phyloP scores from a whole-genome alignment of 1,139 yeast genomes.

The Yamadazyma trypodendri region DNA sequence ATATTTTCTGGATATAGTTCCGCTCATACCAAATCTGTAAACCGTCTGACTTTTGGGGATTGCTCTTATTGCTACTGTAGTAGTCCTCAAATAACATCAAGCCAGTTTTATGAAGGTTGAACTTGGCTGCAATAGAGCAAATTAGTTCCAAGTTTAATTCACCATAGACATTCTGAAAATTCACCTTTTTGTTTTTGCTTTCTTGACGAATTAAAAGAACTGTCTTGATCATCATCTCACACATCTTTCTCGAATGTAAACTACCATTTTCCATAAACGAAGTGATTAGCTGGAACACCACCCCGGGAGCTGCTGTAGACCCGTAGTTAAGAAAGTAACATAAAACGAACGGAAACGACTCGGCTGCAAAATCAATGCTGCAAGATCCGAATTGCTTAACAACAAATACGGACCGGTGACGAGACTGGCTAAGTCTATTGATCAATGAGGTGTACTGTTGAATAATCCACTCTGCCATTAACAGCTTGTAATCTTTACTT shows the following conservation, averaged over 20 bases:
- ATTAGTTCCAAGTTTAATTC: slow-evolving; percentile 30
- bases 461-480: not conserved
- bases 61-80: not conserved
- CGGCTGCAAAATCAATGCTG: not conserved
- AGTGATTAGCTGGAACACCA: slow-evolving; percentile 4
- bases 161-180: slow-evolving; percentile 35
- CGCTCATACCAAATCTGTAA: slow-evolving; percentile 15
- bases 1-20: slow-evolving; percentile 34
- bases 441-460: not conserved
- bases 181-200: slow-evolving; percentile 26
- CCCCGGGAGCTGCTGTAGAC: not conserved
- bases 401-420: not conserved
- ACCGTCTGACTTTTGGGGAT: not conserved
- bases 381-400: slow-evolving; percentile 1
- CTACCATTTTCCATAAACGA: slow-evolving; percentile 3
- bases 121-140: slow-evolving; percentile 34
- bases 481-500: not conserved
- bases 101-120: slow-evolving; percentile 45
- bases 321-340: slow-evolving; percentile 6
- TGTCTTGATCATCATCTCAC: slow-evolving; percentile 16
- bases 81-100: slow-evolving; percentile 56
- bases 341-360: slow-evolving; percentile 6
- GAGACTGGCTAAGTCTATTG: not conserved
- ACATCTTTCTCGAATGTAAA: slow-evolving; percentile 7
- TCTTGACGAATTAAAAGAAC: slow-evolving; percentile 48